A percentile compares a stretch with the other conserved stretches of the same genome.
Evolutionary conservation across 495 filamentous ascomycete species (phyloP).

Genomic region (Hyphodiscus hymeniophilus): DNA sequence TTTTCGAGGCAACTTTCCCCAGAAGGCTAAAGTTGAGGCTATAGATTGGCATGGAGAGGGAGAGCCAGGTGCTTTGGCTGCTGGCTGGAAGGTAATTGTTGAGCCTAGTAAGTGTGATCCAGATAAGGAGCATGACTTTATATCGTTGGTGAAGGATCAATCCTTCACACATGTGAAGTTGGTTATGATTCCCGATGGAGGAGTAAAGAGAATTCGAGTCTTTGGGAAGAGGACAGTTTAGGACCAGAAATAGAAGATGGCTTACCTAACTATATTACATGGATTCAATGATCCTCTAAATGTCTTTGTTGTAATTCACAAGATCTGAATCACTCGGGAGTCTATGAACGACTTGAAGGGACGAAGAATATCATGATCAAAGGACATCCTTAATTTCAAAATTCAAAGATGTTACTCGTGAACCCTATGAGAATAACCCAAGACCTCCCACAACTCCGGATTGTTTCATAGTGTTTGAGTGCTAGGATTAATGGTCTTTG

Average conservation of each 20-base stretch:
- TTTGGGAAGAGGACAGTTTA: constrained; percentile 51
- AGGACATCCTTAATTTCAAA: too few relatives aligned
- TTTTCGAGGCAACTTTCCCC: constrained; percentile 85
- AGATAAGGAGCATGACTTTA: constrained; percentile 77
- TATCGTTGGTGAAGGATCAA: constrained; percentile 40
- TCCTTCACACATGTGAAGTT: constrained; percentile 76
- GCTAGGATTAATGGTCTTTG: too few relatives aligned
- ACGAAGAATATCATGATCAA: too few relatives aligned
- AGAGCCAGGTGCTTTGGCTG: constrained; percentile 50
- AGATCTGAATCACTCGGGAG: too few relatives aligned
- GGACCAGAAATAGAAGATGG: background rate
- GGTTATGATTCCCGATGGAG: constrained; percentile 86
- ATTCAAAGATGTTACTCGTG: too few relatives aligned
- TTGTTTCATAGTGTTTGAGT: too few relatives aligned
- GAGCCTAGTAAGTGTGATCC: constrained; percentile 59
- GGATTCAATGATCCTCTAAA: too few relatives aligned
- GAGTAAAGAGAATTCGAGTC: constrained; percentile 79
- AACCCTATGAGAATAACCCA: too few relatives aligned
- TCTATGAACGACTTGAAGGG: too few relatives aligned
- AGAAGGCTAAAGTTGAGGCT: constrained; percentile 63
- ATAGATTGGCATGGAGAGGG: constrained; percentile 44
- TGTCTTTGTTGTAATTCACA: too few relatives aligned
- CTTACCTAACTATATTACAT: too few relatives aligned
- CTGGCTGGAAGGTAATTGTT: constrained; percentile 64
- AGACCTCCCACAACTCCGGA: too few relatives aligned